Evolutionary conservation across 441 rosid species (phyloP).

Genomic region (Euphorbia celastroides): DNA sequence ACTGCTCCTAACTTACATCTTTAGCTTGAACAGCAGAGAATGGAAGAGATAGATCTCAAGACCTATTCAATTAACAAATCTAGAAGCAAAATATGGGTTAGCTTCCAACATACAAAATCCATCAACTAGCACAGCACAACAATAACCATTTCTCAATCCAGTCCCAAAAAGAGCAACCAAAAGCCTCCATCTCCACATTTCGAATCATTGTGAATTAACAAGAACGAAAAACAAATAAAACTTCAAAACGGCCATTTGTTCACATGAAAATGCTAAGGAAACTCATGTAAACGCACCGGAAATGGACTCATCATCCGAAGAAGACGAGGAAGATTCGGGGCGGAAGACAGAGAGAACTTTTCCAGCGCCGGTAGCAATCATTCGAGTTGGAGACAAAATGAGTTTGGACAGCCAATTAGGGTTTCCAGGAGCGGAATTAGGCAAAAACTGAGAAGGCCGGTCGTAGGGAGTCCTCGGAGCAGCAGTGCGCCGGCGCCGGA

Average conservation of each 20-base stretch:
- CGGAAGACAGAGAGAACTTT: constrained; percentile 64
- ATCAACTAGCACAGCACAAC: not conserved
- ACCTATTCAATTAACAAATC: not conserved
- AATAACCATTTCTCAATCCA: not conserved
- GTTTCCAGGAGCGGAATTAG: constrained; percentile 34
- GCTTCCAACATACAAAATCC: not conserved
- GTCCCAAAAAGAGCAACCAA: not conserved
- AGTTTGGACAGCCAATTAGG: constrained; percentile 88
- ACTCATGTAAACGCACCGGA: constrained; percentile 35
- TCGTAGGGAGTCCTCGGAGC: constrained; percentile 51
- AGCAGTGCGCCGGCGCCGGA: constrained; percentile 41
- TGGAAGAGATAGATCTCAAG: not conserved
- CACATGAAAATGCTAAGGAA: not conserved
- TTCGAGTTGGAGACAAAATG: constrained; percentile 66
- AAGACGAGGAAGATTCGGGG: constrained; percentile 43
- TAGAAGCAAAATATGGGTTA: not conserved
- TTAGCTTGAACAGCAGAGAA: not conserved
- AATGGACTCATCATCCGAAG: constrained; percentile 30
- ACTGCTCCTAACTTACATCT: not conserved
- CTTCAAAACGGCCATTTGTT: not conserved
- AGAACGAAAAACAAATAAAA: not conserved
- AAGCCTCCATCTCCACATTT: not conserved
- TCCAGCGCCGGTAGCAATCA: constrained; percentile 71
- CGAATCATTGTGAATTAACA: not conserved
- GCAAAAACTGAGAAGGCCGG: constrained; percentile 28